Percentiles rank a stretch among this genome's conserved stretches.
These are phyloP conservation scores for Claviceps maximensis DNA, from an alignment of 2,329 filamentous ascomycete species.

Conservation along the genomic window DNA sequence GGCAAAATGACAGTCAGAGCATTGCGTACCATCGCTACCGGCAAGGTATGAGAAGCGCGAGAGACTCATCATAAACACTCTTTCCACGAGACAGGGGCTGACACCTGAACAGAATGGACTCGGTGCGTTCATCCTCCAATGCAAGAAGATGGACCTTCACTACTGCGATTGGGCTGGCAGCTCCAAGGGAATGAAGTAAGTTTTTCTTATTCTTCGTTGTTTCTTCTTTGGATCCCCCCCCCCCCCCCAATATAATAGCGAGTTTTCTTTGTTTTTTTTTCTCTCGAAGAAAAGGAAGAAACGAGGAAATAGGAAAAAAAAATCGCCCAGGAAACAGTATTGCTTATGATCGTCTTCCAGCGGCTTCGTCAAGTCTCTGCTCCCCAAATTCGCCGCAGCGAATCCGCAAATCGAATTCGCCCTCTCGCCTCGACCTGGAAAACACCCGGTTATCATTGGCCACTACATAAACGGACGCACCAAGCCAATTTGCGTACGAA, in stretches of 20 bases:
- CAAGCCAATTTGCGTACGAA: conserved; percentile 80
- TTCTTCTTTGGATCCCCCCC: too few relatives aligned
- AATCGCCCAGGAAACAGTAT: background rate
- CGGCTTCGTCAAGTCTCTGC: conserved; percentile 64
- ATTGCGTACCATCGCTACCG: conserved; percentile 36
- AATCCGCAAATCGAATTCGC: conserved; percentile 87
- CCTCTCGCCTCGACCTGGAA: conserved; percentile 77
- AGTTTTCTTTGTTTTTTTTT: background rate
- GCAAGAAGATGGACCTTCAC: conserved; percentile 88
- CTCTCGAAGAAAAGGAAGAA: background rate
- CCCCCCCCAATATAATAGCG: too few relatives aligned
- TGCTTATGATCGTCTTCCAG: conserved; percentile 28
- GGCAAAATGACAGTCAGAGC: conserved; percentile 42
- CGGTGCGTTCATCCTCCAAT: conserved; percentile 92
- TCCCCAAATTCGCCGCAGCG: conserved; percentile 62
- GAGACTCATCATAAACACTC: background rate
- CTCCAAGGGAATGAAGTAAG: conserved; percentile 85
- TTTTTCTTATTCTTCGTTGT: too few relatives aligned
- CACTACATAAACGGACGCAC: conserved; percentile 84
- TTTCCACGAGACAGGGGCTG: conserved; percentile 5
- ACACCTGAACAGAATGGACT: conserved; percentile 64
- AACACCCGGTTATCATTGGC: conserved; percentile 79
- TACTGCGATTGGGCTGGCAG: conserved; percentile 96
- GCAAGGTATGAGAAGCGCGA: conserved; percentile 30
- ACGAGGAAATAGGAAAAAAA: too few relatives aligned